Base-by-base conservation (phyloP, 306 rosid species). In the Hippophae tibetana region DNA sequence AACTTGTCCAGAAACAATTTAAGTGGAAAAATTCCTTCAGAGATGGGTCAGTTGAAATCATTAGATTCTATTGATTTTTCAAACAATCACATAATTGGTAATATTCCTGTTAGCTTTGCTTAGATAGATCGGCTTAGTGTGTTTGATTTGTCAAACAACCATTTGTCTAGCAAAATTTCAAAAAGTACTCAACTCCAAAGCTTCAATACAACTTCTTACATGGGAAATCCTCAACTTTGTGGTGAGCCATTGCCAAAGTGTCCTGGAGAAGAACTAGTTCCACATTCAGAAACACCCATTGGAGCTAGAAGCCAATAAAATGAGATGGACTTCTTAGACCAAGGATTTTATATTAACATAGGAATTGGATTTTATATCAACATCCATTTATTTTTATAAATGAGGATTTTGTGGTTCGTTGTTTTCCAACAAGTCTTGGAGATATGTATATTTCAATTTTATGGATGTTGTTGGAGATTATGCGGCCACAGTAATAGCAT, bases 1-100 rank as follows among this genome's bases (percentile, higher is more conserved):
- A n/a, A n/a, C n/a, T n/a, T n/a, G n/a, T n/a, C n/a, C n/a, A n/a
- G n/a, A n/a, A n/a, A n/a, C n/a, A n/a, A n/a, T n/a, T n/a, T n/a
- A n/a, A n/a, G n/a, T n/a, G n/a, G 62, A 31, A 12, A 8, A 44
- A 13, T 42, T 6, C 45, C 23, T 44, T 8, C 26, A 9, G 31
- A 58, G 50, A 58, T 58, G 7, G 62, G 62, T 43, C 6, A 58
- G 11, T 58, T 58, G 31, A 9, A 42, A 43, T 13, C 26, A n/a
- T 58, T 58, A 42, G 31, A 58, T 7, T 12, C 38, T 14, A 47
- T 58, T 58, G 62, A 58, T 42, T 58, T 58, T 1, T 58, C 62
- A 13, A 13, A 43, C 10, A 58, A 58, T n/a, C 40, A 14, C 0
- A 6, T 58, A 7, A 7, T 10, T 42, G 62, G 62, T 41, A 7